phyloP scores from a whole-genome alignment of 371 early-diverging fungal genomes.

The Mortierella sp. region DNA sequence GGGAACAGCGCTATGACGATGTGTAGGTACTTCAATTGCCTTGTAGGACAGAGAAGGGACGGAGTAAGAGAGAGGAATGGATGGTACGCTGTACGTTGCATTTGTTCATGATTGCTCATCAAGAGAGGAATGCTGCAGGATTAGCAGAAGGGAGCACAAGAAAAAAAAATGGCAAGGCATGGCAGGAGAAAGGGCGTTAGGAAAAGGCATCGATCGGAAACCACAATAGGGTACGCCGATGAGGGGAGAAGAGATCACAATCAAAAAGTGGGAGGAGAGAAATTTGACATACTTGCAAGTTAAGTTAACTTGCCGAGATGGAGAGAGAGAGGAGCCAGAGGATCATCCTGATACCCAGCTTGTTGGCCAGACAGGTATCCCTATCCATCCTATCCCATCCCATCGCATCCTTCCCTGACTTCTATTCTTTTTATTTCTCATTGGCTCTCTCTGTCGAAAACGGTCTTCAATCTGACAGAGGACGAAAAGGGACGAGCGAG shows the following conservation, averaged over 20 bases:
- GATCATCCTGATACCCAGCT: slow-evolving; percentile 1
- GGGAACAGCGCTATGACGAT: not conserved
- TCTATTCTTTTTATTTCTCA: not conserved
- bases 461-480: not conserved
- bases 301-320: not conserved
- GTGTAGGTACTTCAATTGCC: not conserved
- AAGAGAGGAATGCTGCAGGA: slow-evolving; percentile 5
- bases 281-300: not conserved
- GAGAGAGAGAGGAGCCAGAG: not conserved
- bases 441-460: not conserved
- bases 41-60: not conserved
- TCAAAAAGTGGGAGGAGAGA: not conserved
- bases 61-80: not conserved
- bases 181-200: too few species aligned
- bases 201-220: slow-evolving; percentile 3
- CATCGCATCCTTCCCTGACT: not conserved
- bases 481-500: not conserved
- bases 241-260: too few species aligned
- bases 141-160: not conserved
- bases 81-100: not conserved
- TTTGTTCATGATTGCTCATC: not conserved
- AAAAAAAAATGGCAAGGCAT: too few species aligned
- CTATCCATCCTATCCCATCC: not conserved
- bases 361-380: not conserved
- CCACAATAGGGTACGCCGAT: slow-evolving; percentile 2